Evolutionary conservation across 1,284 basidiomycete genomes (phyloP).

Genomic region (Fistulina hepatica): DNA sequence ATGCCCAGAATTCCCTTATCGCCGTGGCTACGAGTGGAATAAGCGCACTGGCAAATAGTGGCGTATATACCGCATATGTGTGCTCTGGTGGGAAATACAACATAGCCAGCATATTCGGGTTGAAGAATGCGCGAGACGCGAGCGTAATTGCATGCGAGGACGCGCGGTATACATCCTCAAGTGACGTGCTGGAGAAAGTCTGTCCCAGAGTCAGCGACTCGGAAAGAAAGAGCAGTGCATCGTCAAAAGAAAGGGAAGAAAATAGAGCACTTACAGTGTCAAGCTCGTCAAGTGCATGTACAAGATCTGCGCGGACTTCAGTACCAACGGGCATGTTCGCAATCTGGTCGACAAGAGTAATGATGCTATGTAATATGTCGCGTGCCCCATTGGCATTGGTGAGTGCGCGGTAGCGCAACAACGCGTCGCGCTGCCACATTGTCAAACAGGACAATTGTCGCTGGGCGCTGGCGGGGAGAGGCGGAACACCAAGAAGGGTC

Average conservation of each 20-base stretch:
- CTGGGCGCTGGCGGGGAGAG: conserved; percentile 37
- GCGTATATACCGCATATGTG: conserved; percentile 90
- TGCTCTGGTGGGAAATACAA: conserved; percentile 96
- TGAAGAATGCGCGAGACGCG: conserved; percentile 90
- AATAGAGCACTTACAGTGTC: conserved; percentile 41
- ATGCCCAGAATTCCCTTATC: conserved; percentile 55
- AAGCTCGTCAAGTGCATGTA: conserved; percentile 57
- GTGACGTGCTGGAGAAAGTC: conserved; percentile 20
- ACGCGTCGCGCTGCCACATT: conserved; percentile 68
- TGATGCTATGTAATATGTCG: conserved; percentile 73
- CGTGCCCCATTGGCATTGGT: conserved; percentile 62
- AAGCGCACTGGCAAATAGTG: conserved; percentile 80
- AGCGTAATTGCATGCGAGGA: conserved; percentile 60
- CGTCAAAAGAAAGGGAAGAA: conserved; percentile 6
- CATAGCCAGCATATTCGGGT: conserved; percentile 90
- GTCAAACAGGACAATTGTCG: conserved; percentile 2
- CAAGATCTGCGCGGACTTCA: conserved; percentile 65
- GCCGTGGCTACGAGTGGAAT: conserved; percentile 74
- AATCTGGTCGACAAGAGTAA: conserved; percentile 74
- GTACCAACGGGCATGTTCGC: conserved; percentile 82
- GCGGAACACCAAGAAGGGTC: conserved; percentile 68
- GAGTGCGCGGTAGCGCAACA: conserved; percentile 59
- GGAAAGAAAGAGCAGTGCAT: conserved; percentile 9
- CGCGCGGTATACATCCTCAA: conserved; percentile 41
- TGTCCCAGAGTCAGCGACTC: neutral